Base-by-base conservation (phyloP, 108 stramenopile species). In the Conticribra weissflogii region DNA sequence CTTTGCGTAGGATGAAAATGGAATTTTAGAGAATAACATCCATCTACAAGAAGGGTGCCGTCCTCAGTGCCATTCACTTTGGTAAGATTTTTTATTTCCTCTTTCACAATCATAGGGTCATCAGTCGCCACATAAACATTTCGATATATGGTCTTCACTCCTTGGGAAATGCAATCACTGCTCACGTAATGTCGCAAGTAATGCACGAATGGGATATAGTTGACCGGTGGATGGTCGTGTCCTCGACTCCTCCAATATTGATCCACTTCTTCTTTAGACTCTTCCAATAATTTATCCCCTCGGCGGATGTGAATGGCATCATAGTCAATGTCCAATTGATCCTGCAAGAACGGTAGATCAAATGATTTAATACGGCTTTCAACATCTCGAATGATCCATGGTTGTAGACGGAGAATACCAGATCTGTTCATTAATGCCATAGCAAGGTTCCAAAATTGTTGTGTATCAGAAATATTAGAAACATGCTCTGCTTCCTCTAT, bases 221-320 rank as follows among this genome's bases (percentile, higher is more conserved):
- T 68, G 12, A 58, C 55, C 31, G 56, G 59, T n/a, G 31, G 29
- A 22, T 50, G 23, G 3, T 24, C 69, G 25, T 63, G 47, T 19
- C 76, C 76, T 23, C 54, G 55, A 0, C 32, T 34, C 8, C 46
- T 54, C 76, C 76, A 78, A 46, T 78, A 78, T 29, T 50, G 24
- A 18, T 55, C 50, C 25, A 78, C 76, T 36, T 56, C 54, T 1
- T 49, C 47, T 27, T 41, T 36, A 15, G 69, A 23, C 48, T 78
- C 76, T 3, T 19, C 7, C 21, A 44, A 46, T 5, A 78, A 48
- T 30, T 78, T 78, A 24, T 78, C 76, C 15, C 76, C 76, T 9
- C 76, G 61, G 47, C 76, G 54, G 31, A 78, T 63, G 45, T 78
- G 76, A 41, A 78, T 63, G 17, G 69, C 62, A 45, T 60, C 59